These are phyloP conservation scores for Parietaria judaica DNA, from an alignment of 306 rosid species.

Conservation along the genomic window DNA sequence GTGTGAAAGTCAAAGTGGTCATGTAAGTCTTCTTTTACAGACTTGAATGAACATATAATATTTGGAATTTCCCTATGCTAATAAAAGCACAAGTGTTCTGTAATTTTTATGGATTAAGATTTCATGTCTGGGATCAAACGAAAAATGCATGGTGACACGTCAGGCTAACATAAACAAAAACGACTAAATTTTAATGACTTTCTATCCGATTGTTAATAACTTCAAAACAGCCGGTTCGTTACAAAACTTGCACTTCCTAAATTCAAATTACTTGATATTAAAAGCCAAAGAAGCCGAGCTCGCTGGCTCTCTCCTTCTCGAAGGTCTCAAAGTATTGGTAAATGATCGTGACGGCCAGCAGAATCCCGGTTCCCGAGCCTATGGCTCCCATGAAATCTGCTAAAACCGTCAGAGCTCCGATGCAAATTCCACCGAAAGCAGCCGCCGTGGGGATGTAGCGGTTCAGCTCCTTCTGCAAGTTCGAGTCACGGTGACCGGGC, in stretches of 20 bases:
- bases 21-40: too few relatives aligned
- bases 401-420: conserved; percentile 81
- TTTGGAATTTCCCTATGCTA: too few relatives aligned
- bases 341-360: conserved; percentile 86
- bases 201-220: background rate
- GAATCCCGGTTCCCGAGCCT: conserved; percentile 83
- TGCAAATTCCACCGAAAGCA: conserved; percentile 86
- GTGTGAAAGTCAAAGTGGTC: too few relatives aligned
- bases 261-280: conserved; percentile 11
- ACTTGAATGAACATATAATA: too few relatives aligned
- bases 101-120: background rate
- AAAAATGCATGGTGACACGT: background rate
- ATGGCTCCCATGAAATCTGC: conserved; percentile 98
- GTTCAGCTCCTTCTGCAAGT: conserved; percentile 75
- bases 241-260: background rate
- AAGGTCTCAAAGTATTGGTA: conserved; percentile 86
- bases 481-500: conserved; percentile 89
- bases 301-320: conserved; percentile 84
- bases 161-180: conserved; percentile 1
- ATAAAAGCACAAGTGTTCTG: too few relatives aligned
- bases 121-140: background rate
- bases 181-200: background rate
- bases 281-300: conserved; percentile 85
- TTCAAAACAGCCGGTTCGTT: too few relatives aligned
- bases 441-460: conserved; percentile 95